Evolutionary conservation across 352 stramenopile genomes (phyloP).

Genomic region (Phytophthora foliorum): DNA sequence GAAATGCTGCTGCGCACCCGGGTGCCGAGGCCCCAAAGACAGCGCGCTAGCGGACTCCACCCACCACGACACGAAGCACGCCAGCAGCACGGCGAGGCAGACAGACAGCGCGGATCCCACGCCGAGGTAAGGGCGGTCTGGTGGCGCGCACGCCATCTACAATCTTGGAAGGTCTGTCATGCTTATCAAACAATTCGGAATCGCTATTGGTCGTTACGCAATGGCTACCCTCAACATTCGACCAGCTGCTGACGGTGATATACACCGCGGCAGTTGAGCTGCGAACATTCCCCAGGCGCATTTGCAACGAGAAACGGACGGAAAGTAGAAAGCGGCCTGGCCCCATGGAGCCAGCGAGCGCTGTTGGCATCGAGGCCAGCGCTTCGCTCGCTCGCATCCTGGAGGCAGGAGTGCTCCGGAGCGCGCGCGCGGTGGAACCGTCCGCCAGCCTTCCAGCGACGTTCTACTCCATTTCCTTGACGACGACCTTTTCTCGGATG

Average conservation of each 20-base stretch:
- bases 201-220: slow-evolving; percentile 19
- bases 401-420: too few relatives aligned
- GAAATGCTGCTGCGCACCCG: slow-evolving; percentile 7
- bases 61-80: slow-evolving; percentile 39
- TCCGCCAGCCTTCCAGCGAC: slow-evolving; percentile 20
- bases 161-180: slow-evolving; percentile 26
- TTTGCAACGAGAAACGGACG: slow-evolving; percentile 30
- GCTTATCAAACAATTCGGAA: slow-evolving; percentile 39
- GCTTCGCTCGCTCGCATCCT: too few relatives aligned
- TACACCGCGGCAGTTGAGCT: slow-evolving; percentile 21
- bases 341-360: slow-evolving; percentile 12
- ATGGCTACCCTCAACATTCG: slow-evolving; percentile 13
- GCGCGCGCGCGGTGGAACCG: slow-evolving; percentile 9
- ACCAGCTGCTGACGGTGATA: slow-evolving; percentile 21
- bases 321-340: slow-evolving; percentile 26
- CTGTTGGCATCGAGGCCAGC: slow-evolving; percentile 8
- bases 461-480: slow-evolving; percentile 85
- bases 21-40: slow-evolving; percentile 20
- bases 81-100: slow-evolving; percentile 24
- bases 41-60: slow-evolving; percentile 35
- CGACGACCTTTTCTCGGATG: slow-evolving; percentile 78
- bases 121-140: slow-evolving; percentile 11
- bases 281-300: slow-evolving; percentile 35
- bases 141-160: slow-evolving; percentile 34
- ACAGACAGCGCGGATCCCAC: slow-evolving; percentile 18